Base-by-base conservation (phyloP, 331 rosid genomes). In the Dryas integrifolia region DNA sequence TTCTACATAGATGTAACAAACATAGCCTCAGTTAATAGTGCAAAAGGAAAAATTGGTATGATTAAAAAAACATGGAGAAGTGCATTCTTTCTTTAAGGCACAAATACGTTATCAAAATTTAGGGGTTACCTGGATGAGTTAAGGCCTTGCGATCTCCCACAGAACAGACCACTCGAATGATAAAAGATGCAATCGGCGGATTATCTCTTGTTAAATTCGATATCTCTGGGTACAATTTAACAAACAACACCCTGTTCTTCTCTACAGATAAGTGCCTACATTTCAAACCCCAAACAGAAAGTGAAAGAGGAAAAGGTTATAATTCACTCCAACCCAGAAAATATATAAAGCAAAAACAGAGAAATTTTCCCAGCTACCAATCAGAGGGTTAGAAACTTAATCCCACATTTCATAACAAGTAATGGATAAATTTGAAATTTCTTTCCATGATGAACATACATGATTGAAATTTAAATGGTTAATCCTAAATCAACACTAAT, bases 111-210 rank as follows among this genome's bases (percentile, higher is more conserved):
- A 30, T 30, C 35, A 30, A 30, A 30, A 30, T 30, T 41, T 10
- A 46, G n/a, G 57, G 46, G 58, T 78, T 75, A 92, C 98, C 98
- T 79, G 96, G 92, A 83, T 94, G 92, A 63, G 75, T 69, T 71
- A 89, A 75, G 72, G 92, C 61, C 76, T 79, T 91, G 56, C 97
- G 97, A 82, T 89, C 92, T 40, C 90, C 96, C 13, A 50, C 83
- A 46, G 92, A 89, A 85, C 80, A 79, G 59, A 94, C 82, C 49
- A 91, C 92, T 73, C 88, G 85, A 61, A 87, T 56, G 56, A 83
- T 70, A 85, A 94, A 90, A 74, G 98, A 91, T 14, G 88, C 98
- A 75, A 91, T 86, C 48, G 98, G 97, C 5, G 98, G 98, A 70
- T 88, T 82, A 3, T 88, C 92, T 77, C 93, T 89, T 0, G 97